These are phyloP conservation scores for Aspergillus pseudoviridinutans DNA, from an alignment of 2,329 filamentous ascomycete species.

Conservation along the genomic window DNA sequence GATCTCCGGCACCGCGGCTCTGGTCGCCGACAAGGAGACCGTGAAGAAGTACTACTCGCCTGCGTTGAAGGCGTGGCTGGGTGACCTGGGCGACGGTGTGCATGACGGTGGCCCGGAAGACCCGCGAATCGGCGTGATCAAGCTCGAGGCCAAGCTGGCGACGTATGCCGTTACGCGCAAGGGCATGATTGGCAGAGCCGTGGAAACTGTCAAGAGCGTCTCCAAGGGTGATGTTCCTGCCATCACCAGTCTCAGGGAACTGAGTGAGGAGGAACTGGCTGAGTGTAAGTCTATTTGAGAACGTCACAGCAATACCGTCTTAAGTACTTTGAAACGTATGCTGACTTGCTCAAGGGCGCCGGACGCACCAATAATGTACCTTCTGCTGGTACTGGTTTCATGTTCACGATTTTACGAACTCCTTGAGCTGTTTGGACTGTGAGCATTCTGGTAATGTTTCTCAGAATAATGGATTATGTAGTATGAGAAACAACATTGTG, in stretches of 20 bases:
- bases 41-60: constrained; percentile 74
- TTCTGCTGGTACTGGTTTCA: background rate
- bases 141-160: constrained; percentile 66
- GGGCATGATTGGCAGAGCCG: constrained; percentile 59
- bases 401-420: constrained; percentile 1
- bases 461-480: background rate
- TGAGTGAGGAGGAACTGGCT: constrained; percentile 62
- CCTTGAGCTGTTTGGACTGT: background rate
- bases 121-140: constrained; percentile 77
- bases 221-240: constrained; percentile 67
- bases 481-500: background rate
- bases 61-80: constrained; percentile 76
- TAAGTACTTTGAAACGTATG: constrained; percentile 5
- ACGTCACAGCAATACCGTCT: too few species aligned
- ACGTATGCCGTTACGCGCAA: constrained; percentile 66
- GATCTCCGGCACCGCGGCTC: constrained; percentile 66
- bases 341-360: constrained; percentile 26
- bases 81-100: constrained; percentile 75
- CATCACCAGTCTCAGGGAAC: constrained; percentile 72
- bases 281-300: constrained; percentile 45
- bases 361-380: constrained; percentile 21
- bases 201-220: constrained; percentile 71
- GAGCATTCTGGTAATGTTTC: background rate
- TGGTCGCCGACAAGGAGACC: constrained; percentile 65
- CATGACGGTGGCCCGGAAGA: constrained; percentile 81